Conservation (phyloP, 2,329 filamentous ascomycete species). For the Coniella lustricola region DNA sequence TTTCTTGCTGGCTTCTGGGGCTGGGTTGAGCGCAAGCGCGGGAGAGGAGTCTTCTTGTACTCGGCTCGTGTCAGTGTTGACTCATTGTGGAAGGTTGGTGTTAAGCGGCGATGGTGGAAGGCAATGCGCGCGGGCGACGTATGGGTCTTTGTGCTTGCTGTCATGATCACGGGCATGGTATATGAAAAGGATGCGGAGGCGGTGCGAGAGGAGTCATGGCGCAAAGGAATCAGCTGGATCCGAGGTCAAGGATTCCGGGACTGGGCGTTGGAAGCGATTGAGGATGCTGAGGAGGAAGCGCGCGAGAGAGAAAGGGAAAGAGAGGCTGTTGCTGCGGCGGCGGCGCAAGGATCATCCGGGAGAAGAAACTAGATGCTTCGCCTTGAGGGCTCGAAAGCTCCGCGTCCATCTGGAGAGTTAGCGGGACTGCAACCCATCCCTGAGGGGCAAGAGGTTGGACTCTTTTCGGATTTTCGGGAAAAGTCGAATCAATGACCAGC, state of each 20-base stretch:
- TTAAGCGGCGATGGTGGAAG: slow-evolving; percentile 82
- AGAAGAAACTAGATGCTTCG: background rate
- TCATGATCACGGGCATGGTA: slow-evolving; percentile 71
- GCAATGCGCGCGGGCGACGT: slow-evolving; percentile 79
- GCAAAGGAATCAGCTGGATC: slow-evolving; percentile 68
- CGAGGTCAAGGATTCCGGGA: slow-evolving; percentile 71
- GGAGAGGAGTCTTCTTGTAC: slow-evolving; percentile 69
- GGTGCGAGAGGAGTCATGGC: slow-evolving; percentile 57
- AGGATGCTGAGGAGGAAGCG: slow-evolving; percentile 34
- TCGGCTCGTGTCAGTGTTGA: slow-evolving; percentile 72
- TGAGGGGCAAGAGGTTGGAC: background rate
- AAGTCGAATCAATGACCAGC: background rate
- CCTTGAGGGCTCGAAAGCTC: no score
- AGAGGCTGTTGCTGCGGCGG: background rate
- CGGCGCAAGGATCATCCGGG: background rate
- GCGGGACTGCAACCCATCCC: background rate
- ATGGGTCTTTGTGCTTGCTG: slow-evolving; percentile 69
- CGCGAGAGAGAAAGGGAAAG: slow-evolving; percentile 26
- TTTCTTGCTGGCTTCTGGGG: slow-evolving; percentile 82
- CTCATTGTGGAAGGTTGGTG: slow-evolving; percentile 85
- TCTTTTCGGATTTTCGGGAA: background rate
- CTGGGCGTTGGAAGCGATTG: slow-evolving; percentile 49
- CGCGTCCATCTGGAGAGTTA: background rate
- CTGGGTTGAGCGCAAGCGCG: slow-evolving; percentile 60
- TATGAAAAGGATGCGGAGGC: slow-evolving; percentile 66